Base-by-base conservation (phyloP, 2,329 filamentous ascomycete genomes). In the Cladosporium austrohemisphaericum region DNA sequence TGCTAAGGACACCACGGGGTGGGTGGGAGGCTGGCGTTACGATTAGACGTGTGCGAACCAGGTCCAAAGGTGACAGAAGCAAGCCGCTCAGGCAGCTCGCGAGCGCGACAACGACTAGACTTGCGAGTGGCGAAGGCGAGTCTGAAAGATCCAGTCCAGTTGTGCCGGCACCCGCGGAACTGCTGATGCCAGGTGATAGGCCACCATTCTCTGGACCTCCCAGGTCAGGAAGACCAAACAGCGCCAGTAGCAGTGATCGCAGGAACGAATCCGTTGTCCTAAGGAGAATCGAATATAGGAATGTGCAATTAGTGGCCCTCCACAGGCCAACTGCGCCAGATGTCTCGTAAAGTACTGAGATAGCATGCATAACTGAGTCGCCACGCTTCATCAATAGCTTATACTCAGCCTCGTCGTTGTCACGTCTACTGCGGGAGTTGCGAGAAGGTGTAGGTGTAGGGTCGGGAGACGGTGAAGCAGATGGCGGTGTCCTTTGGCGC, bases 211-310 rank as follows among this genome's bases (percentile, higher is more conserved):
- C 92, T 1, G 92, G 91, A 26, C 78, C 74, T 6, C 85, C 86
- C 26, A 90, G 74, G 59, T 98, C 93, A 1, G 92, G 91, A 11
- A 97, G 80, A 55, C 94, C 94, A 58, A 97, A 79, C 5, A 97
- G 76, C 1, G 93, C 92, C 36, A 89, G 89, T n/a, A 97, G 76
- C 45, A 96, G 78, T 61, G 89, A 93, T 60, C 90, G 81, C 8
- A 91, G 87, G 84, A 94, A 98, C 59, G 88, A 91, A 66, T 97
- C 93, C 23, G 95, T 73, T 6, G 94, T 85, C 9, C 89, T 89
- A 54, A 91, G 81, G 14, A 97, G 76, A 38, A 96, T 81, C 0
- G 84, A 87, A 70, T 97, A 95, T 41, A 97, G 76, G 63, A 97
- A 98, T 1, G 90, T 94, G 11, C 87, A 83, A 65, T 97, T 97